These are phyloP conservation scores for Rubus parviflorus DNA, from an alignment of 306 rosid species.

Conservation along the genomic window DNA sequence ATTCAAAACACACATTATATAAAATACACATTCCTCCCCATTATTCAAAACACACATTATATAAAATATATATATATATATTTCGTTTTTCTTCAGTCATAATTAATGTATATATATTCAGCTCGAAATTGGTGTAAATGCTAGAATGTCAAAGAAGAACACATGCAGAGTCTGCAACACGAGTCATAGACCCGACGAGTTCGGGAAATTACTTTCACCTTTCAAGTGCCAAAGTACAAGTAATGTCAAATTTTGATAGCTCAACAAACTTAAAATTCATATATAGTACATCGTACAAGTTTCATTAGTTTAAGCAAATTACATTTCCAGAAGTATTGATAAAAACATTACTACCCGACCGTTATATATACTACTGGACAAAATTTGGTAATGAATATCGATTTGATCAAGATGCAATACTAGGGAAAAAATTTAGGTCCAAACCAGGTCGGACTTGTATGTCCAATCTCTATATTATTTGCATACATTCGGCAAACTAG, in stretches of 20 bases:
- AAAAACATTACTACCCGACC: too few species aligned
- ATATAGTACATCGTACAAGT: neutral
- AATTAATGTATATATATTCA: neutral
- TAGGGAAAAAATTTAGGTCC: too few species aligned
- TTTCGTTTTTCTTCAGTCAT: neutral
- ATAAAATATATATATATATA: neutral
- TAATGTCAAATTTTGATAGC: neutral
- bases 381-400: neutral
- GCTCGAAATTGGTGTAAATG: slow-evolving; percentile 9
- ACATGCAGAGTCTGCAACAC: neutral
- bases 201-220: neutral
- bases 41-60: neutral
- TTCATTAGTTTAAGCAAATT: neutral
- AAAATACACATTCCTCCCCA: neutral
- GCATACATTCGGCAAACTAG: too few species aligned
- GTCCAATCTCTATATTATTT: too few species aligned
- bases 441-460: too few species aligned
- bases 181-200: neutral
- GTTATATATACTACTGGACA: neutral
- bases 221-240: neutral
- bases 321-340: too few species aligned
- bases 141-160: slow-evolving; percentile 18
- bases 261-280: neutral
- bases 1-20: neutral
- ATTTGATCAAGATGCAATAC: neutral